Evolutionary conservation across 1,139 yeast species (phyloP).

Genomic region (Hyphopichia buzzinii): DNA sequence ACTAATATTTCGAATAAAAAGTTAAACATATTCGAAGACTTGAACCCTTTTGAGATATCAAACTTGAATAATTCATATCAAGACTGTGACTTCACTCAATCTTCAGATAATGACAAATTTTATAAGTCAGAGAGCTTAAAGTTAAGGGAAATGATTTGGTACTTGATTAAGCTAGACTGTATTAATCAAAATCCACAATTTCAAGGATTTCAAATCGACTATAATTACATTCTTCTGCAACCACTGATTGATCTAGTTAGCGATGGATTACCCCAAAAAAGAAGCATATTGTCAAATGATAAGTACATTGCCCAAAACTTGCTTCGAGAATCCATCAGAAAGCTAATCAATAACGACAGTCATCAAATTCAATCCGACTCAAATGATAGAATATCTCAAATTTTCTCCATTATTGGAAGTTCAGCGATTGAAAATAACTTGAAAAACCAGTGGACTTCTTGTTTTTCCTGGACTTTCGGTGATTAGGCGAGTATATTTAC

Average conservation of each 20-base stretch:
- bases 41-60: conserved; percentile 26
- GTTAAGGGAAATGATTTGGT: conserved; percentile 32
- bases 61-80: conserved; percentile 24
- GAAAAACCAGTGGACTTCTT: conserved; percentile 18
- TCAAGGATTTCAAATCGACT: conserved; percentile 8
- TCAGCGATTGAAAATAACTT: conserved; percentile 21
- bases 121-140: conserved; percentile 24
- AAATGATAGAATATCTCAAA: conserved; percentile 15
- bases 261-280: not conserved
- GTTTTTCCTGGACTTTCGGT: conserved; percentile 1
- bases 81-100: conserved; percentile 23
- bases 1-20: conserved; percentile 2
- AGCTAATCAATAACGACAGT: conserved; percentile 17
- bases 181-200: conserved; percentile 15
- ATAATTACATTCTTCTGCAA: conserved; percentile 10
- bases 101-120: conserved; percentile 6
- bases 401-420: conserved; percentile 21
- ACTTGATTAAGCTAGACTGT: conserved; percentile 28
- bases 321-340: conserved; percentile 19
- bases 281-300: conserved; percentile 24
- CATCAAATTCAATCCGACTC: conserved; percentile 11
- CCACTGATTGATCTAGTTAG: not conserved
- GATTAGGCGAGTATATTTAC: too few relatives aligned
- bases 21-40: conserved; percentile 9
- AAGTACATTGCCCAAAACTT: conserved; percentile 19